Evolutionary conservation across 495 filamentous ascomycete species (phyloP).

Genomic region (Podospora anserina): DNA sequence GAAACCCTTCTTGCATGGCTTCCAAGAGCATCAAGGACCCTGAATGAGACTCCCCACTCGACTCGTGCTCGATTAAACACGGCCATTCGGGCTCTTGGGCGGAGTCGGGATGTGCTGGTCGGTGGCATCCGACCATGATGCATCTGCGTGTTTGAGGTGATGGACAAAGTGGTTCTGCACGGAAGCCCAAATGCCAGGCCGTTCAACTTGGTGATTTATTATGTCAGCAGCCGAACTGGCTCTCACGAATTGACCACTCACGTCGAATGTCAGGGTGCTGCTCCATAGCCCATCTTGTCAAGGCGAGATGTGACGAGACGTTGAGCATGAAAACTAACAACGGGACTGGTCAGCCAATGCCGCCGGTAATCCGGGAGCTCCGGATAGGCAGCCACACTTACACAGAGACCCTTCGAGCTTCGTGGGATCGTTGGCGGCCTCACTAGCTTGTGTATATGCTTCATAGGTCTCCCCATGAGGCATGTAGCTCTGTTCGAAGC

Average conservation of each 20-base stretch:
- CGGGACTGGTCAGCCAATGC: neutral
- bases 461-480: conserved; percentile 32
- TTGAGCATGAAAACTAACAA: conserved; percentile 32
- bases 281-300: conserved; percentile 27
- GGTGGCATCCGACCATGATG: neutral
- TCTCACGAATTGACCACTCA: conserved; percentile 7
- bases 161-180: conserved; percentile 23
- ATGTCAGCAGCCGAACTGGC: neutral
- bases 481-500: conserved; percentile 45
- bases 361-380: neutral
- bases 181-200: conserved; percentile 18
- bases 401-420: conserved; percentile 19
- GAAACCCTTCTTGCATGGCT: too few relatives aligned
- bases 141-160: conserved; percentile 23
- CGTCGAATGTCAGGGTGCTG: conserved; percentile 24
- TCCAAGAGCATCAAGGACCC: neutral
- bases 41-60: neutral
- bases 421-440: conserved; percentile 8
- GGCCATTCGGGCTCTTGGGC: neutral
- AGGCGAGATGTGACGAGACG: conserved; percentile 23
- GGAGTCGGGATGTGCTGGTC: neutral
- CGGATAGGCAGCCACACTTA: conserved; percentile 4
- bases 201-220: neutral
- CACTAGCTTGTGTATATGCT: conserved; percentile 9
- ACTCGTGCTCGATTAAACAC: neutral